Evolutionary conservation across 306 rosid species (phyloP).

Genomic region (Canavalia gladiata): DNA sequence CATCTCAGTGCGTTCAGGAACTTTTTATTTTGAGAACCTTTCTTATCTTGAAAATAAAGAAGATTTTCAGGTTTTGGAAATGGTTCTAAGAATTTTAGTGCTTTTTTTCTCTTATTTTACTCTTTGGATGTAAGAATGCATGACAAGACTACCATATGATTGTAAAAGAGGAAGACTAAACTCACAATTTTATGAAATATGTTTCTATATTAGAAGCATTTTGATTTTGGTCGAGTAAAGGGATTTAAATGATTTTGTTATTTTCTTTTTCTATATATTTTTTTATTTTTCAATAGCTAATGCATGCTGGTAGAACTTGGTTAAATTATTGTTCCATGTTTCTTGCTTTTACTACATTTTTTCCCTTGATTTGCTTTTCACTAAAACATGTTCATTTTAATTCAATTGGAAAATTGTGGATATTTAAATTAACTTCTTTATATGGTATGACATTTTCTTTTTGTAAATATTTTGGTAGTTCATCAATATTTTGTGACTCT

Average conservation of each 20-base stretch:
- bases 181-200: conserved; percentile 8
- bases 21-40: no score
- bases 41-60: no score
- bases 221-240: neutral
- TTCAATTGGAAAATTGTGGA: conserved; percentile 19
- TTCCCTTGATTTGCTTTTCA: neutral
- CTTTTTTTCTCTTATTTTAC: no score
- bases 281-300: neutral
- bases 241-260: neutral
- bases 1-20: no score
- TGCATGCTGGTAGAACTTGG: conserved; percentile 10
- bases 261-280: neutral
- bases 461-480: conserved; percentile 13
- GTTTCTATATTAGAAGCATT: conserved; percentile 11
- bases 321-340: neutral
- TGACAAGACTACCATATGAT: no score
- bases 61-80: no score
- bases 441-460: conserved; percentile 10
- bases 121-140: no score
- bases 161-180: neutral
- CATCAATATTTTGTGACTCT: neutral
- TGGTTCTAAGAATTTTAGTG: no score
- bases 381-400: neutral
- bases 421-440: neutral
- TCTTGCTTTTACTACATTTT: neutral